Evolutionary conservation across 305 asterid species (phyloP), one percentile per base, ranked within the genome.

Genomic region (Fraxinus greggii): DNA sequence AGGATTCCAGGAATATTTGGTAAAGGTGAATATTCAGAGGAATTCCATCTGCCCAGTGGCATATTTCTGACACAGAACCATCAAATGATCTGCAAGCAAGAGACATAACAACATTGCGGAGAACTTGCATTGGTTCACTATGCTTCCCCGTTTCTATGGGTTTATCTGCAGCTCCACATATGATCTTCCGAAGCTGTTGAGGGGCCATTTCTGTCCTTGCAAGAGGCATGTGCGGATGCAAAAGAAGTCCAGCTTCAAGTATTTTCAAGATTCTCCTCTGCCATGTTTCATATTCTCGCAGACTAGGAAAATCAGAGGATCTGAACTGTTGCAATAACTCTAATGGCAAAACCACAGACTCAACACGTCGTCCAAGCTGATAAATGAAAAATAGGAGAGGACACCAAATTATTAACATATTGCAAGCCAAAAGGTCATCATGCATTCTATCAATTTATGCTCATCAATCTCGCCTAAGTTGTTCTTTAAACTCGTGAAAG

Each of bases 1-100:
- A 93, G 63, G 97, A 83, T 84, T 93, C 95, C 65, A 95, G 83
- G 45, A 95, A 90, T 84, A 87, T 88, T 83, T 79, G 88, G 83
- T 95, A 95, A 35, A 95, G 86, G 73, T 86, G 90, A 81, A 95
- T 89, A 87, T 91, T 95, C 81, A 95, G 83, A 19, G 98, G 98
- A 76, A 86, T 72, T 21, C 98, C 98, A 88, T 95, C 98, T 17
- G 98, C 98, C 98, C 98, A 95, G 83, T 95, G 98, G 90, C 94
- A 91, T 70, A 83, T 83, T 84, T 89, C 92, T 5, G 98, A 83
- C 73, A 63, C 78, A 10, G 95, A 88, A 73, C 95, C 97, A 83
- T 95, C 98, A 87, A 90, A 90, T 77, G 96, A 90, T 84, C 98
- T 88, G 84, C 90, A 84, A 82, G 98, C 92, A 78, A 93, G 94